A percentile compares a stretch with the other conserved stretches of the same genome.
Conservation (phyloP, 148 eudicot genomes). For the Cornus suecica region DNA sequence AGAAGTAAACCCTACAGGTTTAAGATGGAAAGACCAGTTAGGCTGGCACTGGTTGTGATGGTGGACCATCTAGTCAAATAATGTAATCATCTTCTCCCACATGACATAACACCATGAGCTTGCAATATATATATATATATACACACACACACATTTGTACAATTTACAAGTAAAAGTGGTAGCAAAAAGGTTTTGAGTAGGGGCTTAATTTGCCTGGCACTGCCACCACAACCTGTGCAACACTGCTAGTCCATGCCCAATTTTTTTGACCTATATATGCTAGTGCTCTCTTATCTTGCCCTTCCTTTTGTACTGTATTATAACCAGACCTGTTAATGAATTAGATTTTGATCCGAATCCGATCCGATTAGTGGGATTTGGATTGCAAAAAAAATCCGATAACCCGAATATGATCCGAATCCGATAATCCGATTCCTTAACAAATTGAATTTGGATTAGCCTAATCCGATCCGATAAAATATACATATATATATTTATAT, state of each 20-base stretch:
- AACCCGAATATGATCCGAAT: too few relatives aligned
- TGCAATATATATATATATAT: background rate
- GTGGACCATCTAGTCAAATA: constrained; percentile 3
- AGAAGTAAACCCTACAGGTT: background rate
- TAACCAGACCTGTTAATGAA: too few relatives aligned
- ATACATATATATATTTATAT: too few relatives aligned
- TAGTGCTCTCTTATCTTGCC: too few relatives aligned
- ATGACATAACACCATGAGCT: constrained; percentile 7
- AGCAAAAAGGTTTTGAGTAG: background rate
- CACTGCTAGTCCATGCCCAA: background rate
- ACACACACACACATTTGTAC: too few relatives aligned
- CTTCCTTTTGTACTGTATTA: too few relatives aligned
- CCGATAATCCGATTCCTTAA: too few relatives aligned
- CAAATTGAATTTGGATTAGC: too few relatives aligned
- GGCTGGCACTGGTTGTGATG: constrained; percentile 9
- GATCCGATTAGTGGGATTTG: too few relatives aligned
- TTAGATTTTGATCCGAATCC: too few relatives aligned
- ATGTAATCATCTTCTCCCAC: background rate
- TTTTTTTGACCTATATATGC: background rate
- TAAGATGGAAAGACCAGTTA: background rate
- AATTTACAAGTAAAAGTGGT: background rate
- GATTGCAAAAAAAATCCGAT: too few relatives aligned
- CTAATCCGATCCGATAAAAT: too few relatives aligned
- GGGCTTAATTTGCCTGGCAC: background rate
- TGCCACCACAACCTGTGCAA: background rate